These are phyloP conservation scores for Cercophora newfieldiana DNA, from an alignment of 495 filamentous ascomycete species.

Conservation along the genomic window DNA sequence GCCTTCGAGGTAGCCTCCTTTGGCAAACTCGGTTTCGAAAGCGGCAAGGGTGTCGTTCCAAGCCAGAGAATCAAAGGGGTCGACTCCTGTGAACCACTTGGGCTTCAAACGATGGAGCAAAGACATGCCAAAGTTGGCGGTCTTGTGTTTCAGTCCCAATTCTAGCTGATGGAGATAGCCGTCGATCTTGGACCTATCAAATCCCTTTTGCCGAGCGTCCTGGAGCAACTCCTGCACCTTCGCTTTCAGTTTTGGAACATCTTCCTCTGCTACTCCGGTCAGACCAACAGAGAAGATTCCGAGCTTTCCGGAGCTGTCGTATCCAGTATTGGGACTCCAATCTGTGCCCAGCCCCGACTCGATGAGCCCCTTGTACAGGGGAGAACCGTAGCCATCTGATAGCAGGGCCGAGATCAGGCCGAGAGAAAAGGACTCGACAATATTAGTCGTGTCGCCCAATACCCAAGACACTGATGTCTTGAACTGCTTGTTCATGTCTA, in stretches of 20 bases:
- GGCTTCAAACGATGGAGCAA: slow-evolving; percentile 84
- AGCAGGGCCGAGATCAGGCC: slow-evolving; percentile 78
- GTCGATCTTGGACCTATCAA: slow-evolving; percentile 85
- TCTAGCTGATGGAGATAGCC: slow-evolving; percentile 93
- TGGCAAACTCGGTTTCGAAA: slow-evolving; percentile 70
- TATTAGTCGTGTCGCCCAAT: slow-evolving; percentile 75
- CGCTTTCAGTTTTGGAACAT: slow-evolving; percentile 73
- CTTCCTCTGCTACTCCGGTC: slow-evolving; percentile 76
- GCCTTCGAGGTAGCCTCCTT: slow-evolving; percentile 77
- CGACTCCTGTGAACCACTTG: slow-evolving; percentile 90
- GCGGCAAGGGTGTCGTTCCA: slow-evolving; percentile 84
- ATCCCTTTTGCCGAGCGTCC: slow-evolving; percentile 68
- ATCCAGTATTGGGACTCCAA: slow-evolving; percentile 92
- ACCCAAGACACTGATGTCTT: slow-evolving; percentile 95
- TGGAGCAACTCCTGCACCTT: slow-evolving; percentile 67
- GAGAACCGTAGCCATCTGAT: slow-evolving; percentile 92
- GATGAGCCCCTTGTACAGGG: slow-evolving; percentile 85
- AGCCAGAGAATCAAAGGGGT: slow-evolving; percentile 84
- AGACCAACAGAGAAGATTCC: slow-evolving; percentile 89
- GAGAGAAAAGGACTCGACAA: slow-evolving; percentile 83
- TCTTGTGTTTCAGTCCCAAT: slow-evolving; percentile 88
- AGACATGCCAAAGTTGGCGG: slow-evolving; percentile 87
- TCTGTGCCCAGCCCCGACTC: slow-evolving; percentile 89
- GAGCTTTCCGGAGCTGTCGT: slow-evolving; percentile 70
- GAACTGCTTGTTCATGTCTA: slow-evolving; percentile 79